These are phyloP conservation scores for Trypanosoma lewisi DNA, from an alignment of 208 protist genomes.

Conservation along the genomic window DNA sequence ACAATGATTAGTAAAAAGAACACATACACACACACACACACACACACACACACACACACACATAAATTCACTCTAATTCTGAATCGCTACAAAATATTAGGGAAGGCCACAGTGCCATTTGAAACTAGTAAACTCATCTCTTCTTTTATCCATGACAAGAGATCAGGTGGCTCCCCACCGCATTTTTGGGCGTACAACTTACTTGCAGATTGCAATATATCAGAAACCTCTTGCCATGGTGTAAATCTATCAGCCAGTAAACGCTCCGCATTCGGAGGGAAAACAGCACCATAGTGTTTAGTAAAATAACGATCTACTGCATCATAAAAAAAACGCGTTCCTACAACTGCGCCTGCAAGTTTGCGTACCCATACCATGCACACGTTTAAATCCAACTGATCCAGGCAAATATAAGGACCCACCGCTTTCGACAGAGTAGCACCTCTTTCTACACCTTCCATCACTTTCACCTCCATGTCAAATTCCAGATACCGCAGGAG, in stretches of 20 bases:
- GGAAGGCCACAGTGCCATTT: slow-evolving; percentile 5
- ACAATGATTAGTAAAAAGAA: not conserved
- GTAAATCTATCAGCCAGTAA: slow-evolving; percentile 16
- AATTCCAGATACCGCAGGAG: slow-evolving; percentile 36
- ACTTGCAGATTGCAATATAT: slow-evolving; percentile 11
- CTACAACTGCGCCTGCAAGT: slow-evolving; percentile 23
- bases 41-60: not conserved
- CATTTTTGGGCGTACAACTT: slow-evolving; percentile 10
- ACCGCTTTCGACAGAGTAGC: slow-evolving; percentile 7
- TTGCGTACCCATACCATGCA: slow-evolving; percentile 22
- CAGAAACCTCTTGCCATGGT: slow-evolving; percentile 19
- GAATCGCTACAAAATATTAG: not conserved
- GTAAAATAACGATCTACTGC: slow-evolving; percentile 21
- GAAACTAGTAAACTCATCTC: slow-evolving; percentile 15
- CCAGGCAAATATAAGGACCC: slow-evolving; percentile 4
- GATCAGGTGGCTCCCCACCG: slow-evolving; percentile 13
- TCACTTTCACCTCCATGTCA: slow-evolving; percentile 51
- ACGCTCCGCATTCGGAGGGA: not conserved
- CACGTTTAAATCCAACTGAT: slow-evolving; percentile 7
- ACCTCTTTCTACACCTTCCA: slow-evolving; percentile 38
- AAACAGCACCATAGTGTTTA: not conserved
- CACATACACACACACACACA: too few species aligned
- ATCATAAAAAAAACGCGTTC: slow-evolving; percentile 29
- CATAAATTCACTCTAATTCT: not conserved
- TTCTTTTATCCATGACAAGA: slow-evolving; percentile 20